phyloP scores from a whole-genome alignment of 345 rosid species.

The Mangifera indica region DNA sequence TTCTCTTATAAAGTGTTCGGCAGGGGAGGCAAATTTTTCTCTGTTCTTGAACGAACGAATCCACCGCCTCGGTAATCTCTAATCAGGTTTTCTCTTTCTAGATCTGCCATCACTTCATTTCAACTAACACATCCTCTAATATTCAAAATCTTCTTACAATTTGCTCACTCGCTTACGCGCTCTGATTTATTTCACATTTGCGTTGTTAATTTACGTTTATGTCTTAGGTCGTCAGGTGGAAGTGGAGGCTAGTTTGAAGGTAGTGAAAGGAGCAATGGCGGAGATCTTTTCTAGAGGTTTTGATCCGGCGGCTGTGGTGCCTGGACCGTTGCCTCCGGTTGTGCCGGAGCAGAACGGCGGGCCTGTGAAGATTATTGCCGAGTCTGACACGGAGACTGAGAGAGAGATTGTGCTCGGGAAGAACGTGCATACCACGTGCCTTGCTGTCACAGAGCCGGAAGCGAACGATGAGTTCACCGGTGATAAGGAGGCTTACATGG shows the following conservation, averaged over 20 bases:
- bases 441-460: conserved; percentile 87
- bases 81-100: neutral
- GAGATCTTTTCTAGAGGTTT: conserved; percentile 37
- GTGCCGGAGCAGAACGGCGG: conserved; percentile 22
- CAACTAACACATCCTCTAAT: neutral
- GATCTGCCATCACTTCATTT: neutral
- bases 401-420: conserved; percentile 79
- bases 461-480: conserved; percentile 85
- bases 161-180: no score
- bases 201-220: neutral
- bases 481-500: conserved; percentile 93
- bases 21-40: neutral
- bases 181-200: no score
- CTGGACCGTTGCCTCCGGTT: conserved; percentile 52
- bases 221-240: conserved; percentile 31
- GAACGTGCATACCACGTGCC: conserved; percentile 78
- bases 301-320: conserved; percentile 42
- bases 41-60: neutral
- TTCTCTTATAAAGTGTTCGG: neutral
- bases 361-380: neutral
- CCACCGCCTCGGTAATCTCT: neutral
- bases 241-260: neutral
- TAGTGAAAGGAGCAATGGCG: conserved; percentile 16
- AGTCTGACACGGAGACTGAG: conserved; percentile 10
- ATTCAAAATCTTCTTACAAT: no score